phyloP scores from a whole-genome alignment of 2,329 filamentous ascomycete genomes.

The Diaporthe ampelina region DNA sequence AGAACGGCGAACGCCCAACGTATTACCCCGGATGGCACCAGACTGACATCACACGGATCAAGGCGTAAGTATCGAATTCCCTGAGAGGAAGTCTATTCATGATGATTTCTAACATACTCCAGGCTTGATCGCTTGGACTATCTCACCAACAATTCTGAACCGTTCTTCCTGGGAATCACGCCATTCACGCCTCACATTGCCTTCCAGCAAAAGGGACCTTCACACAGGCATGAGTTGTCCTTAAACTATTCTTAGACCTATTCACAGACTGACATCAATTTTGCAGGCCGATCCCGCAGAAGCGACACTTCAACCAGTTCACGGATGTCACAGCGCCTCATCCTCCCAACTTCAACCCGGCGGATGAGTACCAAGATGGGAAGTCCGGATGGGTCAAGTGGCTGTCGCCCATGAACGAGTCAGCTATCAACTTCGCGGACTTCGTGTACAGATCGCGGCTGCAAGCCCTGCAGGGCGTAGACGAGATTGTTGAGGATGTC shows the following conservation, averaged over 20 bases:
- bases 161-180: constrained; percentile 45
- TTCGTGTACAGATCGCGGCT: constrained; percentile 44
- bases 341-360: constrained; percentile 46
- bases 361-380: constrained; percentile 40
- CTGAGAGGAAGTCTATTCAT: not conserved
- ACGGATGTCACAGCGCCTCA: constrained; percentile 42
- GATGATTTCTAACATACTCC: not conserved
- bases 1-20: constrained; percentile 43
- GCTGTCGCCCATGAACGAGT: constrained; percentile 43
- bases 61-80: constrained; percentile 39
- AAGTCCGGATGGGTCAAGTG: constrained; percentile 44
- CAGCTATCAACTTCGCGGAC: constrained; percentile 42
- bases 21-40: constrained; percentile 46
- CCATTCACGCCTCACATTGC: constrained; percentile 45
- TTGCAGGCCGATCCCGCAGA: constrained; percentile 38
- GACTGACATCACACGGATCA: constrained; percentile 47
- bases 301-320: constrained; percentile 43
- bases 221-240: constrained; percentile 22
- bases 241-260: not conserved
- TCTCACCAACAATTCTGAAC: constrained; percentile 41
- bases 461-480: constrained; percentile 48
- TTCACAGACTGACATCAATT: not conserved
- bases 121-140: constrained; percentile 43
- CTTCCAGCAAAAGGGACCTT: constrained; percentile 38
- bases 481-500: constrained; percentile 52